phyloP scores from a whole-genome alignment of 441 rosid genomes.

The Syzygium syzygioides region DNA sequence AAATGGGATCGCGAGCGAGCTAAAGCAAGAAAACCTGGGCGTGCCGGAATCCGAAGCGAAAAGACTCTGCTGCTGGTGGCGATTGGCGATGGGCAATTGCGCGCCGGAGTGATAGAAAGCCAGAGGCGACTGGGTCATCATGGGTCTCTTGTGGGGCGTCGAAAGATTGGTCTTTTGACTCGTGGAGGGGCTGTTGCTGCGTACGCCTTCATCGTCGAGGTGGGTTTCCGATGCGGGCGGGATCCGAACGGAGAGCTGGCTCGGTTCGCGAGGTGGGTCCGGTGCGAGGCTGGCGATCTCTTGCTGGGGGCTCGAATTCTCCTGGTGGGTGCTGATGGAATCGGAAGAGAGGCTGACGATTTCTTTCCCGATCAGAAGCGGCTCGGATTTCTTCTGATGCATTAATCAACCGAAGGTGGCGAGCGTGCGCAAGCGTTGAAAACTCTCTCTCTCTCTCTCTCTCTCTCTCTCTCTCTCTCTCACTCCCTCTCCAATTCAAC shows the following conservation, averaged over 20 bases:
- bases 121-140: conserved; percentile 20
- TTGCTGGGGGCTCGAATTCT: conserved; percentile 11
- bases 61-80: conserved; percentile 6
- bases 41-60: conserved; percentile 17
- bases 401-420: conserved; percentile 24
- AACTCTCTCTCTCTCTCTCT: background rate
- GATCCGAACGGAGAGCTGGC: conserved; percentile 37
- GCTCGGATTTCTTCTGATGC: conserved; percentile 39
- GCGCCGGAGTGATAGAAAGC: conserved; percentile 21
- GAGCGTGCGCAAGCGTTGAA: background rate
- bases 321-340: conserved; percentile 18
- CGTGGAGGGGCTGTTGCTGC: conserved; percentile 4
- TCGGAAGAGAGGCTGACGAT: conserved; percentile 21
- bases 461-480: background rate
- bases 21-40: conserved; percentile 17
- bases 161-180: conserved; percentile 24
- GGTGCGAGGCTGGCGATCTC: conserved; percentile 6
- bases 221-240: conserved; percentile 21
- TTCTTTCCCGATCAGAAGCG: conserved; percentile 34
- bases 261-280: conserved; percentile 16
- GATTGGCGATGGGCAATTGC: conserved; percentile 19
- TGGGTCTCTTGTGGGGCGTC: conserved; percentile 36
- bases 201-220: conserved; percentile 17
- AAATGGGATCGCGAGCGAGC: conserved; percentile 16
- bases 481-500: background rate